Evolutionary conservation across 2,329 filamentous ascomycete species (phyloP).

Genomic region (Pezicula rhizophila): DNA sequence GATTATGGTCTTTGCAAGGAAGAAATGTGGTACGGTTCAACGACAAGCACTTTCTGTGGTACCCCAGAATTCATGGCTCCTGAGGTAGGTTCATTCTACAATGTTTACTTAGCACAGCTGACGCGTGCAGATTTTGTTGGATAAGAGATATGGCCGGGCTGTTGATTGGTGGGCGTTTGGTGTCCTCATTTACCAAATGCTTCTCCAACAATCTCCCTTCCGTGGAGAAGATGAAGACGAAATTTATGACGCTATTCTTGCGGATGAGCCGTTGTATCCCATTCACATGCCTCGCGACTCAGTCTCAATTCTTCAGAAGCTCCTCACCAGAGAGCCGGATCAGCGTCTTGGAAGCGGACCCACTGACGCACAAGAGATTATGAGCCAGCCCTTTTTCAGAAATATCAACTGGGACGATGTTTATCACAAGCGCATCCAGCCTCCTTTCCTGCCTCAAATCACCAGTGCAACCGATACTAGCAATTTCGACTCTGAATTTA

Average conservation of each 20-base stretch:
- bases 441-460: conserved; percentile 86
- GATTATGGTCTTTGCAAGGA: conserved; percentile 99
- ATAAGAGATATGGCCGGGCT: conserved; percentile 96
- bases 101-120: conserved; percentile 20
- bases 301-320: conserved; percentile 94
- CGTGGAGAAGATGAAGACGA: conserved; percentile 98
- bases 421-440: conserved; percentile 85
- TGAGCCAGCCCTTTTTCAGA: conserved; percentile 97
- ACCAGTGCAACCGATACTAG: conserved; percentile 95
- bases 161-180: conserved; percentile 99
- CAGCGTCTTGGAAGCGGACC: conserved; percentile 87
- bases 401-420: conserved; percentile 99
- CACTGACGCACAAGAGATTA: conserved; percentile 96
- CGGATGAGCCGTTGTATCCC: conserved; percentile 93
- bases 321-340: conserved; percentile 91
- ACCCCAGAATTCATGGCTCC: conserved; percentile 99
- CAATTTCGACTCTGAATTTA: conserved; percentile 98
- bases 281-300: conserved; percentile 99
- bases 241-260: conserved; percentile 97
- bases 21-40: conserved; percentile 98
- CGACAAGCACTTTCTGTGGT: conserved; percentile 95
- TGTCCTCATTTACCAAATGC: conserved; percentile 98
- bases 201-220: conserved; percentile 97
- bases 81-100: conserved; percentile 54
- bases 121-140: conserved; percentile 70